Evolutionary conservation across 192 early-diverging fungal genomes (phyloP).

Genomic region (Podila verticillata): DNA sequence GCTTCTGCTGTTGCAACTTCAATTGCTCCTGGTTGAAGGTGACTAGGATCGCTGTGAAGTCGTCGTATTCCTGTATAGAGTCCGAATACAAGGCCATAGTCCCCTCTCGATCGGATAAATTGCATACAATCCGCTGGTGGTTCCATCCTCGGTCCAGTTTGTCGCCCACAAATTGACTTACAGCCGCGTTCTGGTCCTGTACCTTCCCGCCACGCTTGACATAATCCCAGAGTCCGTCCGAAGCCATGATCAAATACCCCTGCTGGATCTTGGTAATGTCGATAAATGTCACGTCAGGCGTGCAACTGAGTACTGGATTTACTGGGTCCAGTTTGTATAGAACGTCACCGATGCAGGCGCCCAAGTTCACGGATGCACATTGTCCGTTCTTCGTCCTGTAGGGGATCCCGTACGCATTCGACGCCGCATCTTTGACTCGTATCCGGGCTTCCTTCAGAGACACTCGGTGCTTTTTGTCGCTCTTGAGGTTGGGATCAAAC

Average conservation of each 20-base stretch:
- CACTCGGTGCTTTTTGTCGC: constrained; percentile 60
- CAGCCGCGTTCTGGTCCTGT: constrained; percentile 59
- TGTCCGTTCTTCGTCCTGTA: constrained; percentile 48
- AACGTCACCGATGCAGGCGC: constrained; percentile 65
- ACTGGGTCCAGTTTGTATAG: constrained; percentile 65
- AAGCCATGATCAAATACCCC: constrained; percentile 66
- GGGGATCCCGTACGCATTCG: constrained; percentile 49
- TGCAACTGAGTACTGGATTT: constrained; percentile 60
- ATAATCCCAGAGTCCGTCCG: constrained; percentile 69
- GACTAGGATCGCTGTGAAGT: constrained; percentile 64
- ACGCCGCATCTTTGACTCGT: constrained; percentile 51
- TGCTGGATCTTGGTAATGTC: constrained; percentile 48
- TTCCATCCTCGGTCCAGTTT: constrained; percentile 63
- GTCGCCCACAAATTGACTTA: constrained; percentile 60
- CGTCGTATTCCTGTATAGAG: constrained; percentile 67
- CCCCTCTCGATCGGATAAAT: constrained; percentile 60
- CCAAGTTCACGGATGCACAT: constrained; percentile 64
- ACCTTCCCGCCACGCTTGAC: constrained; percentile 54
- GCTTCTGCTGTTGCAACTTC: constrained; percentile 4
- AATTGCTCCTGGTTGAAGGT: constrained; percentile 37
- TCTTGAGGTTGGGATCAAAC: constrained; percentile 57
- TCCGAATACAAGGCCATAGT: constrained; percentile 57
- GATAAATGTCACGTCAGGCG: constrained; percentile 65
- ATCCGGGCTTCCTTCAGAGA: constrained; percentile 67
- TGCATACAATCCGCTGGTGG: constrained; percentile 53